Conservation (phyloP, 768 basidiomycete genomes). For the Naganishia vishniacii region DNA sequence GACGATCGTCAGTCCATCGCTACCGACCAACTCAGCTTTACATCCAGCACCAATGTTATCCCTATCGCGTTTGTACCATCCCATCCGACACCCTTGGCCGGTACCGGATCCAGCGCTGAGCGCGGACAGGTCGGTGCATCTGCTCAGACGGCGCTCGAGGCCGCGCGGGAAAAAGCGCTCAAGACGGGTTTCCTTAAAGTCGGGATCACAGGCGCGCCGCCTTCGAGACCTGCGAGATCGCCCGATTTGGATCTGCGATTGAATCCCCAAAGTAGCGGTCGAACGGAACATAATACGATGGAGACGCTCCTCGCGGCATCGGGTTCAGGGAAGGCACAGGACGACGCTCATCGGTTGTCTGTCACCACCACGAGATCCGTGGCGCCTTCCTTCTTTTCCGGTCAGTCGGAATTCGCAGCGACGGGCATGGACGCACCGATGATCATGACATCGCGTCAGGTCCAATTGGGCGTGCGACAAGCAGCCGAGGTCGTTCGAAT, state of each 20-base stretch:
- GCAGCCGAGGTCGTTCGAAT: conserved; percentile 45
- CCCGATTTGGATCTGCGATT: conserved; percentile 43
- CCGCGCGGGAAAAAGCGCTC: conserved; percentile 17
- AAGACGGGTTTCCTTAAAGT: conserved; percentile 1
- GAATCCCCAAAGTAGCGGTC: conserved; percentile 5
- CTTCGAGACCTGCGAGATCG: conserved; percentile 40
- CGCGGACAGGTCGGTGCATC: conserved; percentile 24
- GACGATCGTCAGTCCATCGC: conserved; percentile 38
- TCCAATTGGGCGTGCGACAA: conserved; percentile 42
- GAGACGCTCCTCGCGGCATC: conserved; percentile 18
- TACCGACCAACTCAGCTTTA: conserved; percentile 30
- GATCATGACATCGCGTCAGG: conserved; percentile 44
- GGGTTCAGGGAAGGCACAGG: not conserved
- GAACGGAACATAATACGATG: not conserved
- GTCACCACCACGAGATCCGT: conserved; percentile 24
- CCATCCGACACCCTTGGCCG: conserved; percentile 21
- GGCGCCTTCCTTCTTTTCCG: conserved; percentile 38
- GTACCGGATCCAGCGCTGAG: not conserved
- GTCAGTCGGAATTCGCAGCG: conserved; percentile 35
- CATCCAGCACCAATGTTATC: conserved; percentile 36
- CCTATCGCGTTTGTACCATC: conserved; percentile 45
- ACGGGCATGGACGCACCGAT: conserved; percentile 42
- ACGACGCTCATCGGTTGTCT: conserved; percentile 1
- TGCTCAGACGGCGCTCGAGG: conserved; percentile 6
- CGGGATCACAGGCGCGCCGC: conserved; percentile 17